phyloP scores from a whole-genome alignment of 768 basidiomycete genomes.

The Multifurca ochricompacta region DNA sequence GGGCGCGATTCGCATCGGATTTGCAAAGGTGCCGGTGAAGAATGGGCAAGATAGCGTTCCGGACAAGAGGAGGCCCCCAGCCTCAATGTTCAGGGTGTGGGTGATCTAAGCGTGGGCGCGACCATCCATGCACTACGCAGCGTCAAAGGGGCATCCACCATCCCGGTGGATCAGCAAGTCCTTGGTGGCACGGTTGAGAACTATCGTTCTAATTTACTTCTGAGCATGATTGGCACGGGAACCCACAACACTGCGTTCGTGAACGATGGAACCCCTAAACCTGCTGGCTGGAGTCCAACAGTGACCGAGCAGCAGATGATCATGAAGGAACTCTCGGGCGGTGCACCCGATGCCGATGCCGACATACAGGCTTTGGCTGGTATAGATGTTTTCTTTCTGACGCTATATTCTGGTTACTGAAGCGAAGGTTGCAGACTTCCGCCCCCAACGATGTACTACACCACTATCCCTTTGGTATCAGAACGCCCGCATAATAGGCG shows the following conservation, averaged over 20 bases:
- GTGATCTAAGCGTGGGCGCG: conserved; percentile 78
- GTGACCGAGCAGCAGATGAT: conserved; percentile 97
- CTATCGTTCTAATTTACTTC: conserved; percentile 83
- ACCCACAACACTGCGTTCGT: conserved; percentile 50
- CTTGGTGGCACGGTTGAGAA: conserved; percentile 90
- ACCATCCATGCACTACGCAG: conserved; percentile 82
- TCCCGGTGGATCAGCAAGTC: conserved; percentile 90
- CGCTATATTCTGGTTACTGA: background rate
- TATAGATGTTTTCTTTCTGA: conserved; percentile 26
- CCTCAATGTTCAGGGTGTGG: conserved; percentile 71
- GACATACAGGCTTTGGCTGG: conserved; percentile 84
- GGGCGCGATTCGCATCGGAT: conserved; percentile 94
- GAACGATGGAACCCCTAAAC: conserved; percentile 51
- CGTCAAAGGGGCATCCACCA: conserved; percentile 86
- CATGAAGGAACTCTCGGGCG: conserved; percentile 82
- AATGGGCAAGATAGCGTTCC: conserved; percentile 59
- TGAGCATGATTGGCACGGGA: conserved; percentile 81
- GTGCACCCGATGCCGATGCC: conserved; percentile 67
- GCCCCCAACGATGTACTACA: conserved; percentile 96
- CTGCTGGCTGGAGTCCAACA: conserved; percentile 58
- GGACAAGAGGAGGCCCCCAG: conserved; percentile 55
- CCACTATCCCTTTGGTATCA: conserved; percentile 84
- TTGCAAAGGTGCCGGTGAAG: conserved; percentile 93
- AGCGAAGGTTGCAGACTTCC: conserved; percentile 57
- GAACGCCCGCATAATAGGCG: conserved; percentile 79